Base-by-base conservation (phyloP, 441 rosid genomes). In the Croton laevigatus region DNA sequence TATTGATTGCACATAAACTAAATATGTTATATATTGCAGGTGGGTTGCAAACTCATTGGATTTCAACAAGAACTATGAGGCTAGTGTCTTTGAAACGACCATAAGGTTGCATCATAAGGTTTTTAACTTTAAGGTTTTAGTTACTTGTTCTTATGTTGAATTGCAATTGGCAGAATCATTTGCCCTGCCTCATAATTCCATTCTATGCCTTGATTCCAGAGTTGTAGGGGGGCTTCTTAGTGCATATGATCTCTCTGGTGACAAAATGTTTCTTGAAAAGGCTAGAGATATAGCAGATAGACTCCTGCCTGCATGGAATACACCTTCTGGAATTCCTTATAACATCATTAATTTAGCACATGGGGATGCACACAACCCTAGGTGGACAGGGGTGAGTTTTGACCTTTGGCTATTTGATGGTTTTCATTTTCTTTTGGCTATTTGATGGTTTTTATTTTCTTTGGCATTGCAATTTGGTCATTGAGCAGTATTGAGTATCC, bases 191-290 rank as follows among this genome's bases (percentile, higher is more conserved):
- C 36, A 42, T 70, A 13, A 62, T 49, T 54, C 20, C 37, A 58
- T 68, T 71, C 17, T 60, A 12, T 60, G 32, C 2, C 44, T 68
- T 68, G 72, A 75, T 68, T 82, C 71, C 85, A 96, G 99, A 85
- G 98, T 96, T 76, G 96, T 96, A 40, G 99, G 99, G 70, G 98
- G 98, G 65, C 97, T 96, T 83, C 97, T 96, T 77, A 96, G 99
- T 76, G 85, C 96, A 0, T 89, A 91, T 76, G 99, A 96, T 85
- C 98, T 96, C 67, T 91, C 98, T 32, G 87, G 89, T 66, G 99
- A 96, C 76, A 84, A 84, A 76, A 48, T 91, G 68, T 96, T 96
- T 81, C 89, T 96, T 32, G 92, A 88, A 51, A 96, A 96, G 84
- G 98, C 99, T 69, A 89, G 74, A 79, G 99, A 91, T 78, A 91